Evolutionary conservation across 805 yeast species (phyloP).

Genomic region (Ogataea methylovora): DNA sequence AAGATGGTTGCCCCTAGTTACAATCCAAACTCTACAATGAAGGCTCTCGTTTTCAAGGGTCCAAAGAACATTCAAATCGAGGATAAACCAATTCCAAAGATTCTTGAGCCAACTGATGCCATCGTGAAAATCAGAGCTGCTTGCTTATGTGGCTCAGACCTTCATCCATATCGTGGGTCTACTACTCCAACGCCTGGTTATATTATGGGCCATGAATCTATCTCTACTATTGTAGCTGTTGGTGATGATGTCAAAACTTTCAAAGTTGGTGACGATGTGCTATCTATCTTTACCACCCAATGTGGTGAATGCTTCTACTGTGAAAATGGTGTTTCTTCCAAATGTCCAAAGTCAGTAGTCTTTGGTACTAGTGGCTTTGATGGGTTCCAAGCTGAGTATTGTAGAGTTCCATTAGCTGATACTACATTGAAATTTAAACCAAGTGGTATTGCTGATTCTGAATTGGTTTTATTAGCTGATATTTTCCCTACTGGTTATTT

Average conservation of each 20-base stretch:
- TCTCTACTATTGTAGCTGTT: slow-evolving; percentile 33
- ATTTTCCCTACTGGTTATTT: slow-evolving; percentile 55
- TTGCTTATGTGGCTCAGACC: slow-evolving; percentile 49
- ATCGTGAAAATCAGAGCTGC: slow-evolving; percentile 39
- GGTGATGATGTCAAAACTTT: slow-evolving; percentile 29
- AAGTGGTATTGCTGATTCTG: slow-evolving; percentile 30
- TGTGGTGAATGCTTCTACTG: slow-evolving; percentile 59
- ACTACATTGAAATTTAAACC: slow-evolving; percentile 42
- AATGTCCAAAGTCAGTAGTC: slow-evolving; percentile 37
- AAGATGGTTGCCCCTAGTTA: neutral
- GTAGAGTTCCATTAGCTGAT: slow-evolving; percentile 50
- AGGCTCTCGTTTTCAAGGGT: slow-evolving; percentile 42
- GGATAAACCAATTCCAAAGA: slow-evolving; percentile 30
- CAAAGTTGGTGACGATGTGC: slow-evolving; percentile 37
- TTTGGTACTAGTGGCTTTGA: slow-evolving; percentile 51
- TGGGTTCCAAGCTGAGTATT: slow-evolving; percentile 60
- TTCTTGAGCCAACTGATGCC: slow-evolving; percentile 33
- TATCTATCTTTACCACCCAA: slow-evolving; percentile 44
- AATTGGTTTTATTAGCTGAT: slow-evolving; percentile 53
- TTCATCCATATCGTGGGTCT: slow-evolving; percentile 49
- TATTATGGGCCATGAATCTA: slow-evolving; percentile 25
- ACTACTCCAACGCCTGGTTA: slow-evolving; percentile 41
- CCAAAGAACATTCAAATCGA: slow-evolving; percentile 34
- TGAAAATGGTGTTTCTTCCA: slow-evolving; percentile 33
- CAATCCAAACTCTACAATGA: slow-evolving; percentile 26